Percentiles rank a stretch among this genome's conserved stretches.
Evolutionary conservation across 148 eudicot species (phyloP).

Genomic region (Arbutus unedo): DNA sequence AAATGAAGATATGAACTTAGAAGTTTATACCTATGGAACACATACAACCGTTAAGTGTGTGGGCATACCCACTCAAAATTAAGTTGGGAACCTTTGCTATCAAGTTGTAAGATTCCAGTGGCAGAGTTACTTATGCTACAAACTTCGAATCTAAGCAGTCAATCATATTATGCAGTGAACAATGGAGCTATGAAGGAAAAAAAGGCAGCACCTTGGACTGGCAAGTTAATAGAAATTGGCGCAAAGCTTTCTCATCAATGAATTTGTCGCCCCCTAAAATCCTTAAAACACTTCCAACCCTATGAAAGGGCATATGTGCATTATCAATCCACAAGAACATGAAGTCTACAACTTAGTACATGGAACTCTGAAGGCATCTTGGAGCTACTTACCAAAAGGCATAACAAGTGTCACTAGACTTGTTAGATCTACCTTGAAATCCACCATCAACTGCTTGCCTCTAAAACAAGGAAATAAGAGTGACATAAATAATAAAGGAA

Average conservation of each 20-base stretch:
- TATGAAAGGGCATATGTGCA: conserved; percentile 18
- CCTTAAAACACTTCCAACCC: conserved; percentile 81
- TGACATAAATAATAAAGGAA: not conserved
- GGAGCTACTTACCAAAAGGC: conserved; percentile 75
- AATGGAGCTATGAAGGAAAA: not conserved
- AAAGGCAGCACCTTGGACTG: conserved; percentile 63
- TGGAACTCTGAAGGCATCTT: conserved; percentile 3
- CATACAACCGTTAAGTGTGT: not conserved
- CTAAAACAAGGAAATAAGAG: conserved; percentile 33
- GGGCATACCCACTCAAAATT: not conserved
- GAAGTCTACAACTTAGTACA: not conserved
- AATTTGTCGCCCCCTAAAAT: conserved; percentile 67
- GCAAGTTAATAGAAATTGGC: conserved; percentile 58
- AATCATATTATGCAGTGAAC: not conserved
- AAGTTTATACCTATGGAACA: not conserved
- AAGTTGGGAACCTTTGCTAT: not conserved
- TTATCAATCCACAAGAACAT: not conserved
- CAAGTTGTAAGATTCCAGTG: not conserved
- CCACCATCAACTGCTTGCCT: conserved; percentile 90
- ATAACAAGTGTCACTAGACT: conserved; percentile 82
- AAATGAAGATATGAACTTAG: not conserved
- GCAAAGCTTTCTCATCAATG: conserved; percentile 46
- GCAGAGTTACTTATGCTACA: too few species aligned
- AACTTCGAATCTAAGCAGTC: not conserved
- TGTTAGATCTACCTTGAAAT: conserved; percentile 78